phyloP scores from a whole-genome alignment of 768 basidiomycete species.

The Coprinopsis sp. region DNA sequence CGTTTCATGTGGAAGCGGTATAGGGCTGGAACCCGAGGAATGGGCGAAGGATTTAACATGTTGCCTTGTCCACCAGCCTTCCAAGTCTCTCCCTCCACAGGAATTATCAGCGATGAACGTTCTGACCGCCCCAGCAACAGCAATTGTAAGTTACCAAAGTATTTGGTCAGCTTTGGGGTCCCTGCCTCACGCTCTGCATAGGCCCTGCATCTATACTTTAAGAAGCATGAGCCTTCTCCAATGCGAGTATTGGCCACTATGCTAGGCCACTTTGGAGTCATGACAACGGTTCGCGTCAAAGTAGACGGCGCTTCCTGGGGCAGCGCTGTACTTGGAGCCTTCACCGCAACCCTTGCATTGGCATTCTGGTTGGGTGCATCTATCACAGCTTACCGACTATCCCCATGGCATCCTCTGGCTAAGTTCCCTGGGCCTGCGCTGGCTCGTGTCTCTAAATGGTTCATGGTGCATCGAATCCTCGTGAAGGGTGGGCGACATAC shows the following conservation, averaged over 20 bases:
- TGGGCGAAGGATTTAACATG: too few species aligned
- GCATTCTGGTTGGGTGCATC: slow-evolving; percentile 11
- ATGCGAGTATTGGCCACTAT: neutral
- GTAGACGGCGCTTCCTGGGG: neutral
- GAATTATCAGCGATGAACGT: too few species aligned
- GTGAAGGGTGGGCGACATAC: slow-evolving; percentile 15
- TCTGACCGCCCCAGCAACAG: neutral
- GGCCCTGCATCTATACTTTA: neutral
- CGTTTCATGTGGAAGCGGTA: too few species aligned
- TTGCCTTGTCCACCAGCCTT: too few species aligned
- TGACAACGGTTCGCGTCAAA: neutral
- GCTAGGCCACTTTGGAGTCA: neutral
- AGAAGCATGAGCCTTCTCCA: neutral
- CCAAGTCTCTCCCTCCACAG: too few species aligned
- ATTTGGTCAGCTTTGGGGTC: too few species aligned
- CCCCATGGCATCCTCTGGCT: slow-evolving; percentile 34
- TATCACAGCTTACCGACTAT: slow-evolving; percentile 31
- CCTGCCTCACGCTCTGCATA: neutral
- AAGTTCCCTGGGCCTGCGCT: slow-evolving; percentile 30
- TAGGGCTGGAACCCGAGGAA: too few species aligned
- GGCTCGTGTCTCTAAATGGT: slow-evolving; percentile 30
- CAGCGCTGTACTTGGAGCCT: neutral
- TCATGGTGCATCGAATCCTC: slow-evolving; percentile 14
- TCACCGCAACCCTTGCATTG: neutral
- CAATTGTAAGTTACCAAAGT: neutral